Evolutionary conservation across 345 rosid species (phyloP).

Genomic region (Citropsis articulata): DNA sequence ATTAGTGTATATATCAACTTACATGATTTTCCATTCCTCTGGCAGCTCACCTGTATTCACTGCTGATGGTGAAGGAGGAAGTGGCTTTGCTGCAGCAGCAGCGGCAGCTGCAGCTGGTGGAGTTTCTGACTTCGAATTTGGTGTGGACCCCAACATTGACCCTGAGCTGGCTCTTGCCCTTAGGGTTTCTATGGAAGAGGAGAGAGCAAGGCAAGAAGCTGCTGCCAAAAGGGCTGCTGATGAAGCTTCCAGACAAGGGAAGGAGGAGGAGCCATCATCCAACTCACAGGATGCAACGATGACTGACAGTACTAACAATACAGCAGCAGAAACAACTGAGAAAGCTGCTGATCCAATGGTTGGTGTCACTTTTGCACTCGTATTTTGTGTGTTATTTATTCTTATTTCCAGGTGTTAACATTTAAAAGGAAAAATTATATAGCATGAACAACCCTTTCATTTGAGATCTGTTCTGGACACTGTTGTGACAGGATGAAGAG

Average conservation of each 20-base stretch:
- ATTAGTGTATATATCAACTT: not conserved
- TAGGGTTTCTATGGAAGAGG: slow-evolving; percentile 84
- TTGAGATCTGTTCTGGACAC: slow-evolving; percentile 7
- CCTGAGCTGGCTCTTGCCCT: slow-evolving; percentile 85
- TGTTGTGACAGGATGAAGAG: slow-evolving; percentile 45
- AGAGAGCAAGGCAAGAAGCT: slow-evolving; percentile 91
- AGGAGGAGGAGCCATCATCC: slow-evolving; percentile 49
- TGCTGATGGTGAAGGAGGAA: slow-evolving; percentile 70
- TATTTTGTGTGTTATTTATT: not conserved
- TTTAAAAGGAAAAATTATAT: not conserved
- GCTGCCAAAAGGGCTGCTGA: slow-evolving; percentile 74
- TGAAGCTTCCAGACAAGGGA: slow-evolving; percentile 50
- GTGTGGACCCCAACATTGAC: slow-evolving; percentile 76
- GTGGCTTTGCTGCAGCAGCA: slow-evolving; percentile 64
- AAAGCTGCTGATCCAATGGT: slow-evolving; percentile 55
- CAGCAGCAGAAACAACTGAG: slow-evolving; percentile 34
- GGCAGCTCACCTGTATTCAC: slow-evolving; percentile 70
- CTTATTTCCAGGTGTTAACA: not conserved
- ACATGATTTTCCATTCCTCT: slow-evolving; percentile 6
- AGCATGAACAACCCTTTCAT: not conserved
- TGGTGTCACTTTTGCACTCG: slow-evolving; percentile 7
- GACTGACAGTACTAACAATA: slow-evolving; percentile 19
- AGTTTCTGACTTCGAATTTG: slow-evolving; percentile 61
- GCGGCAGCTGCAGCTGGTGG: slow-evolving; percentile 70
- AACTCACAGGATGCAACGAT: slow-evolving; percentile 44